A percentile compares a stretch with the other conserved stretches of the same genome.
These are phyloP conservation scores for Hygrocybe coccinea DNA, from an alignment of 768 basidiomycete species.

Conservation along the genomic window DNA sequence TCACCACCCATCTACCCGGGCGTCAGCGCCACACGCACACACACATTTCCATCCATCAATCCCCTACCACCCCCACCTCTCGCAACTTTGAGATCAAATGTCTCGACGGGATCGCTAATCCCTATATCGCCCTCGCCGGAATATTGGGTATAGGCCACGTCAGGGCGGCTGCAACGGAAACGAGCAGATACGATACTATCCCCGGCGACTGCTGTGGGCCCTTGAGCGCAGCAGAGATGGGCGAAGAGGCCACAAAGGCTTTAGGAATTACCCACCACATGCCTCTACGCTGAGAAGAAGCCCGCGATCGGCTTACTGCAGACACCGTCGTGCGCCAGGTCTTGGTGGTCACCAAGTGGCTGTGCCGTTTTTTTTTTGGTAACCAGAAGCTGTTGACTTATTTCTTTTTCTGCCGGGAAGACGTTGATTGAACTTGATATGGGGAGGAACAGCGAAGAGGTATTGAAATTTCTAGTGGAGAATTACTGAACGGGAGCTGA, in stretches of 20 bases:
- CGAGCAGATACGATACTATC: slow-evolving; percentile 25
- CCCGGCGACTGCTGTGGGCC: slow-evolving; percentile 34
- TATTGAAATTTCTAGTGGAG: not conserved
- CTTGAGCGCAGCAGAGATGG: slow-evolving; percentile 39
- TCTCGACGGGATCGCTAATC: slow-evolving; percentile 62
- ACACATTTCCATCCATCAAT: slow-evolving; percentile 59
- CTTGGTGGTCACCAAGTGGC: slow-evolving; percentile 47
- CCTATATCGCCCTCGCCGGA: slow-evolving; percentile 54
- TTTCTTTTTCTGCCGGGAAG: not conserved
- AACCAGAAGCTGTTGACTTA: no score
- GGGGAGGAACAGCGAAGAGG: not conserved
- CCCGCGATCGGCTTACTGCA: slow-evolving; percentile 36
- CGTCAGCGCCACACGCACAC: slow-evolving; percentile 55
- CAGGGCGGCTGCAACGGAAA: no score
- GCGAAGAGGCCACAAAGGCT: slow-evolving; percentile 37
- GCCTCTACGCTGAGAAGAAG: slow-evolving; percentile 46
- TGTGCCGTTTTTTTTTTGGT: no score
- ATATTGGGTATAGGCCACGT: slow-evolving; percentile 54
- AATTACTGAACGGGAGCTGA: not conserved
- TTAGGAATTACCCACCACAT: slow-evolving; percentile 50
- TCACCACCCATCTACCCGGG: slow-evolving; percentile 22
- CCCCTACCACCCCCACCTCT: slow-evolving; percentile 31
- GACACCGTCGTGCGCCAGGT: slow-evolving; percentile 35
- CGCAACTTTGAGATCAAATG: slow-evolving; percentile 61
- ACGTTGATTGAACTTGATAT: not conserved